phyloP scores from a whole-genome alignment of 306 rosid species.

The Hylodesmum podocarpum region DNA sequence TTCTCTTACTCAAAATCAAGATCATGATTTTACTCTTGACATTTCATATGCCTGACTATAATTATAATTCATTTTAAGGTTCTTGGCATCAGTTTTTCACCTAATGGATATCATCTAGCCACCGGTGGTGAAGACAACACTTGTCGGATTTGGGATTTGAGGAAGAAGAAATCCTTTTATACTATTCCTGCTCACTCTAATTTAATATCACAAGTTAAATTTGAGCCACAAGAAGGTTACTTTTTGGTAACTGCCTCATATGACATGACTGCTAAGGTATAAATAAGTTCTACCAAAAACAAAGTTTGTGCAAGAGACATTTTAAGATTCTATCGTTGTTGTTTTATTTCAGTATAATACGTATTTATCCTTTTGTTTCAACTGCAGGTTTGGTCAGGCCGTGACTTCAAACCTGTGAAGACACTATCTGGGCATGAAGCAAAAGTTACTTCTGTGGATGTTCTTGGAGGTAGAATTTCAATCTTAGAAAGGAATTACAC shows the following conservation, averaged over 20 bases:
- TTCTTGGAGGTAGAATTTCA: slow-evolving; percentile 63
- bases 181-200: slow-evolving; percentile 93
- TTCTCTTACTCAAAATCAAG: neutral
- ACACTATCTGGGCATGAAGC: slow-evolving; percentile 94
- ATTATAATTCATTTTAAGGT: slow-evolving; percentile 52
- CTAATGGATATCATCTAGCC: slow-evolving; percentile 92
- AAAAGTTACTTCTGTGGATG: slow-evolving; percentile 81
- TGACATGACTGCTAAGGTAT: slow-evolving; percentile 96
- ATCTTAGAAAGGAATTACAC: slow-evolving; percentile 15
- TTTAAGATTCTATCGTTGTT: neutral
- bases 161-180: slow-evolving; percentile 85
- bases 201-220: slow-evolving; percentile 87
- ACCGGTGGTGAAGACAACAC: slow-evolving; percentile 91
- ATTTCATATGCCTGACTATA: slow-evolving; percentile 7
- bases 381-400: slow-evolving; percentile 87
- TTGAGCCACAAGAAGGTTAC: slow-evolving; percentile 96
- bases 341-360: slow-evolving; percentile 18
- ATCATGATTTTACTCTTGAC: neutral
- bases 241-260: slow-evolving; percentile 88
- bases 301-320: slow-evolving; percentile 14
- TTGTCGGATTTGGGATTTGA: slow-evolving; percentile 91
- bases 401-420: slow-evolving; percentile 92
- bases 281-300: slow-evolving; percentile 4
- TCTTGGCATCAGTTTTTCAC: slow-evolving; percentile 82
- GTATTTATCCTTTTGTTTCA: slow-evolving; percentile 28